A percentile compares a stretch with the other conserved stretches of the same genome.
These are phyloP conservation scores for Yamadazyma ubonensis DNA, from an alignment of 805 yeast species.

Conservation along the genomic window DNA sequence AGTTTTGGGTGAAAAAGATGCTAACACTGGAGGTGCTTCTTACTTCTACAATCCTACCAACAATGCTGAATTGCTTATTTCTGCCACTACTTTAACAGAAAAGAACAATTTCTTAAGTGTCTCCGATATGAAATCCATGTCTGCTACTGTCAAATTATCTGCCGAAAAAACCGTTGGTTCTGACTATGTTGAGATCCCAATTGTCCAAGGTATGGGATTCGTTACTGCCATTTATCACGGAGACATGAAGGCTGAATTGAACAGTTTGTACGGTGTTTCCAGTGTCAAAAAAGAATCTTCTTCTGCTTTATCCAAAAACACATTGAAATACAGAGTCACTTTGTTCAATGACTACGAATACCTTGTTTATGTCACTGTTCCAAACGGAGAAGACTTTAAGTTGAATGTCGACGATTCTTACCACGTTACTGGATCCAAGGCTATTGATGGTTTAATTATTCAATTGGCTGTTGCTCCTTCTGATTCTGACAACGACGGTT, in stretches of 20 bases:
- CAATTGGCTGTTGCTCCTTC: slow-evolving; percentile 38
- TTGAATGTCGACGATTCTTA: slow-evolving; percentile 31
- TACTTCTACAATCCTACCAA: slow-evolving; percentile 59
- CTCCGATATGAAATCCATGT: slow-evolving; percentile 48
- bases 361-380: slow-evolving; percentile 62
- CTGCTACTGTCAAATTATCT: slow-evolving; percentile 47
- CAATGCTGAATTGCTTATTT: slow-evolving; percentile 53
- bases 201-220: slow-evolving; percentile 83
- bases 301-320: slow-evolving; percentile 33
- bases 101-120: slow-evolving; percentile 42
- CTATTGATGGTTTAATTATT: slow-evolving; percentile 46
- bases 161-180: slow-evolving; percentile 23
- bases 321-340: slow-evolving; percentile 53
- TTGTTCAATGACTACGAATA: slow-evolving; percentile 60
- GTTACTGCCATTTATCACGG: slow-evolving; percentile 62
- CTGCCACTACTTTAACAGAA: slow-evolving; percentile 49
- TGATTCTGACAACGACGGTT: slow-evolving; percentile 30
- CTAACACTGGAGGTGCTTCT: slow-evolving; percentile 42
- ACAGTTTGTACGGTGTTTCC: slow-evolving; percentile 25
- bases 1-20: slow-evolving; percentile 47
- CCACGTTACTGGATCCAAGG: slow-evolving; percentile 43
- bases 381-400: slow-evolving; percentile 31
- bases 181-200: slow-evolving; percentile 52
- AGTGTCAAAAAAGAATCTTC: slow-evolving; percentile 25
- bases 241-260: slow-evolving; percentile 47